These are phyloP conservation scores for Quercus tomentella DNA, from an alignment of 331 rosid genomes.

Conservation along the genomic window DNA sequence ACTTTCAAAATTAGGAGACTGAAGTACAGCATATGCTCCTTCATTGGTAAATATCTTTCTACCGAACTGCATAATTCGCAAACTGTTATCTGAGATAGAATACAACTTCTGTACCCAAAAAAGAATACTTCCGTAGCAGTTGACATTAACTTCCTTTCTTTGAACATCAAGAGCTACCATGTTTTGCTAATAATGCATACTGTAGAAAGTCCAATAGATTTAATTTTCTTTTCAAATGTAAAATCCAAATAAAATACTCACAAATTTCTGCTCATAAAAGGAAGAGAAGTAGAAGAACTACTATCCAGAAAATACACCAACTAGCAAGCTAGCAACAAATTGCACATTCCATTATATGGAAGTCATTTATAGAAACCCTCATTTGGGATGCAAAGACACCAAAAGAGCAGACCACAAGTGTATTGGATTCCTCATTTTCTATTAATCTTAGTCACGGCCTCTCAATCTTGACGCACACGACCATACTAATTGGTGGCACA, in stretches of 20 bases:
- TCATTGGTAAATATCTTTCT: slow-evolving; percentile 57
- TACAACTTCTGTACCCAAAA: not conserved
- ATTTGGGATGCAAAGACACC: not conserved
- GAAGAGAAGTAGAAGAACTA: too few relatives aligned
- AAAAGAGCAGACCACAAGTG: not conserved
- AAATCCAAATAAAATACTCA: too few relatives aligned
- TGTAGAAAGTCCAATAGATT: not conserved
- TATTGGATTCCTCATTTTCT: not conserved
- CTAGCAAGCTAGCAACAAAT: not conserved
- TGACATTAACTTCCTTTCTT: slow-evolving; percentile 14
- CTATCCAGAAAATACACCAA: not conserved
- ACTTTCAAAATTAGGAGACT: slow-evolving; percentile 57
- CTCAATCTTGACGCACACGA: not conserved
- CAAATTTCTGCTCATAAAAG: too few relatives aligned
- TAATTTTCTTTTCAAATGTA: too few relatives aligned
- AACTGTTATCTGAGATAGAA: slow-evolving; percentile 20
- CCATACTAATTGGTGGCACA: not conserved
- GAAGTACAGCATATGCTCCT: slow-evolving; percentile 82
- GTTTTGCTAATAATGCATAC: not conserved
- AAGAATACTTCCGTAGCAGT: slow-evolving; percentile 5
- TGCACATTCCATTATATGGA: not conserved
- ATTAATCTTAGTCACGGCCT: not conserved
- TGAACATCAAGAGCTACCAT: not conserved
- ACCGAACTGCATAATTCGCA: slow-evolving; percentile 55
- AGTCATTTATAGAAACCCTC: not conserved